These are phyloP conservation scores for Olyra latifolia DNA, from an alignment of 176 grass and related monocot species.

Conservation along the genomic window DNA sequence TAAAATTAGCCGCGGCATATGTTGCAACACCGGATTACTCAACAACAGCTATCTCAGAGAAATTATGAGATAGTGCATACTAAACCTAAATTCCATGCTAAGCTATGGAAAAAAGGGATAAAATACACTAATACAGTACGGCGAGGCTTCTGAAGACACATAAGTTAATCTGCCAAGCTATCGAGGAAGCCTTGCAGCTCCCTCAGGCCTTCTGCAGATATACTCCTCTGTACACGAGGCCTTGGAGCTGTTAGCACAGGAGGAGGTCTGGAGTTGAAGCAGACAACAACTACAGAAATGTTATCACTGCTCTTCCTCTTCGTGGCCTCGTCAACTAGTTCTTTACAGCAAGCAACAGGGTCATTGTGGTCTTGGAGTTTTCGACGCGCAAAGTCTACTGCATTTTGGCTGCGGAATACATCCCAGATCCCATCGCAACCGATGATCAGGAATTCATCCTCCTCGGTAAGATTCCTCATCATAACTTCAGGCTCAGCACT, in stretches of 20 bases:
- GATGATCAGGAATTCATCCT: constrained; percentile 88
- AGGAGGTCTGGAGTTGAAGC: constrained; percentile 68
- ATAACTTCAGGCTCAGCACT: constrained; percentile 87
- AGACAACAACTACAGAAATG: constrained; percentile 75
- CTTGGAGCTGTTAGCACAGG: constrained; percentile 63
- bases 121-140: constrained; percentile 30
- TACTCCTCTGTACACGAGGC: constrained; percentile 86
- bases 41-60: constrained; percentile 56
- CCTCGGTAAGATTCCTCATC: constrained; percentile 63
- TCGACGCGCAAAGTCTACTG: constrained; percentile 78
- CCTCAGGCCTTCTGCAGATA: constrained; percentile 86
- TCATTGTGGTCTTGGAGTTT: constrained; percentile 91
- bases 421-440: constrained; percentile 98
- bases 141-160: background rate
- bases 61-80: constrained; percentile 36
- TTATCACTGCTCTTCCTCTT: constrained; percentile 88
- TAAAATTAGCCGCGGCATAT: constrained; percentile 72
- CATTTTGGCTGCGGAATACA: constrained; percentile 93
- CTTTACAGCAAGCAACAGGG: constrained; percentile 73
- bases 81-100: constrained; percentile 47
- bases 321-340: constrained; percentile 79
- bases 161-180: constrained; percentile 62
- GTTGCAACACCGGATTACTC: constrained; percentile 59
- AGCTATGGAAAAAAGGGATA: constrained; percentile 39
- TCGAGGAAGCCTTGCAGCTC: constrained; percentile 87